Conservation (phyloP, 2,329 filamentous ascomycete genomes). For the Aspergillus intermedius region DNA sequence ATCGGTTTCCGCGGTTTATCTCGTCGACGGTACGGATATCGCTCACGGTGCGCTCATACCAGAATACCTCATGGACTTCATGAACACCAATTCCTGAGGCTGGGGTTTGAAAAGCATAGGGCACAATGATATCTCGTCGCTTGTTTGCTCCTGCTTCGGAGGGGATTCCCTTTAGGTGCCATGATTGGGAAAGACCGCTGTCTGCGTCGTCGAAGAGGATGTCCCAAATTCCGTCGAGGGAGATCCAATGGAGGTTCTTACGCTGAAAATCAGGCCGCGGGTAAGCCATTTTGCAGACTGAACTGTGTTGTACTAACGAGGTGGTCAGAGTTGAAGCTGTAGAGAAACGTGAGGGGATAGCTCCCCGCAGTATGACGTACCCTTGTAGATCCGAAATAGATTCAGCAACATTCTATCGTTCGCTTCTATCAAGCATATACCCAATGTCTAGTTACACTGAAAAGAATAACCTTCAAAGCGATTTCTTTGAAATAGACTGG, state of each 20-base stretch:
- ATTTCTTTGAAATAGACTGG: no score
- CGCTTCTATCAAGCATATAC: no score
- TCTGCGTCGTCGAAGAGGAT: conserved; percentile 62
- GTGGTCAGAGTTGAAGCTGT: no score
- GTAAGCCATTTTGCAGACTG: conserved; percentile 32
- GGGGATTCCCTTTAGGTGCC: conserved; percentile 51
- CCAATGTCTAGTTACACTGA: no score
- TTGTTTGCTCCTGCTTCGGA: conserved; percentile 23
- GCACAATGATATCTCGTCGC: conserved; percentile 54
- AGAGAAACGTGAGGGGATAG: no score
- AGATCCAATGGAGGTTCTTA: conserved; percentile 49
- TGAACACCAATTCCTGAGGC: conserved; percentile 58
- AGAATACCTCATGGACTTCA: conserved; percentile 60
- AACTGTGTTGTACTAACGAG: no score
- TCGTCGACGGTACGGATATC: conserved; percentile 46
- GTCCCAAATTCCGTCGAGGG: conserved; percentile 58
- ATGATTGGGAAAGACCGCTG: conserved; percentile 46
- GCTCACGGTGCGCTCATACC: conserved; percentile 54
- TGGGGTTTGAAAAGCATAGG: conserved; percentile 59
- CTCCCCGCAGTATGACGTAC: no score
- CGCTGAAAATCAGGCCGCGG: conserved; percentile 61
- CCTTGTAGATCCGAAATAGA: no score
- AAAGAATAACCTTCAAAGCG: no score
- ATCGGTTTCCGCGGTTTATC: conserved; percentile 30
- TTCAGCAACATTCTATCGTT: no score